phyloP scores from a whole-genome alignment of 345 rosid genomes.

The Ricinus communis region DNA sequence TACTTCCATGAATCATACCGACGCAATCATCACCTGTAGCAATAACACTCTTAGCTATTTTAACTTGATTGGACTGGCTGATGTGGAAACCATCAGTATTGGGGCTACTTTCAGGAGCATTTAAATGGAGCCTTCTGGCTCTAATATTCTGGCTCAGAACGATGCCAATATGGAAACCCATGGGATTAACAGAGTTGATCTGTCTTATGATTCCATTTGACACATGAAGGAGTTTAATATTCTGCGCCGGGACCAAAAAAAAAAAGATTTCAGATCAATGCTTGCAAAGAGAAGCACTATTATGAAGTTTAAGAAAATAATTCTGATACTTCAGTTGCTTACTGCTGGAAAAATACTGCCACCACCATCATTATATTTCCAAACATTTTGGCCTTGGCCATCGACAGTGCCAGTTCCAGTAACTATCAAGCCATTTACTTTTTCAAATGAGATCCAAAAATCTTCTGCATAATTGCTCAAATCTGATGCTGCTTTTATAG shows the following conservation, averaged over 20 bases:
- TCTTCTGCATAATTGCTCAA: slow-evolving; percentile 25
- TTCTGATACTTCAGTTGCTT: slow-evolving; percentile 5
- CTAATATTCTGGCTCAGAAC: slow-evolving; percentile 37
- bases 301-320: background rate
- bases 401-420: slow-evolving; percentile 60
- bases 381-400: slow-evolving; percentile 58
- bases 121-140: slow-evolving; percentile 24
- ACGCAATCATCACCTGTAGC: slow-evolving; percentile 74
- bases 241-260: slow-evolving; percentile 26
- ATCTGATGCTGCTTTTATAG: slow-evolving; percentile 35
- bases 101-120: slow-evolving; percentile 54
- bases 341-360: slow-evolving; percentile 26
- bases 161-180: slow-evolving; percentile 60
- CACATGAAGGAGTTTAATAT: slow-evolving; percentile 37
- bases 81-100: slow-evolving; percentile 75
- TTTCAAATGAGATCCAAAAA: slow-evolving; percentile 56
- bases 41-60: slow-evolving; percentile 37
- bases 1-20: slow-evolving; percentile 59
- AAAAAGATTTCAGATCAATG: background rate
- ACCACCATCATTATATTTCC: slow-evolving; percentile 42
- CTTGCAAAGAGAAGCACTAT: background rate
- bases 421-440: slow-evolving; percentile 42
- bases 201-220: slow-evolving; percentile 34
- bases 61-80: slow-evolving; percentile 53
- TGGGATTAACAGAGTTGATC: slow-evolving; percentile 51